Evolutionary conservation across 805 yeast genomes (phyloP).

Genomic region (Monosporozyma unispora): DNA sequence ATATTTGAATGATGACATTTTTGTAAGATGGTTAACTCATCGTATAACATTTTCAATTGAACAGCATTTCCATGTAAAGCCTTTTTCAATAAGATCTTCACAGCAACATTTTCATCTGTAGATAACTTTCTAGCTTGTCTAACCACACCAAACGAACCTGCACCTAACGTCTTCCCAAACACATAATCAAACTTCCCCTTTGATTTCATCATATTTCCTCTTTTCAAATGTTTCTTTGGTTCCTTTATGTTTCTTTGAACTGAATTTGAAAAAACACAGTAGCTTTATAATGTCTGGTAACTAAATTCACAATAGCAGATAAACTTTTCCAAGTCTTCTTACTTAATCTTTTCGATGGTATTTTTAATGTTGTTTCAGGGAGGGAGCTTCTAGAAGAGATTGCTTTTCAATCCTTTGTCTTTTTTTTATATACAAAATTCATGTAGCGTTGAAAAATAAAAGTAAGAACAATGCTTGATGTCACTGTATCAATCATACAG

Average conservation of each 20-base stretch:
- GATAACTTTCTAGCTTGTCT: constrained; percentile 53
- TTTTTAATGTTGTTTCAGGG: not conserved
- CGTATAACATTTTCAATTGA: constrained; percentile 51
- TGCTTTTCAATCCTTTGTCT: not conserved
- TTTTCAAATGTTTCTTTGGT: not conserved
- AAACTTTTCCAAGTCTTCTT: not conserved
- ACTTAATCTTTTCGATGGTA: not conserved
- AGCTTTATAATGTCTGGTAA: not conserved
- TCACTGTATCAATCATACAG: too few species aligned
- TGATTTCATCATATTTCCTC: constrained; percentile 10
- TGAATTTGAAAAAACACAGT: not conserved
- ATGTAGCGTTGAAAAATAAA: not conserved
- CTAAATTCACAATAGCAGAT: not conserved
- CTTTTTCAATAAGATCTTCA: constrained; percentile 80
- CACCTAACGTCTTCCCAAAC: constrained; percentile 81
- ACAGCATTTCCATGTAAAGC: constrained; percentile 68
- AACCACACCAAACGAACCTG: constrained; percentile 92
- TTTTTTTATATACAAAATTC: not conserved
- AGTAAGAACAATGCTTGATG: not conserved
- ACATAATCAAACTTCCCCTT: constrained; percentile 53
- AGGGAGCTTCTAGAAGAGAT: not conserved
- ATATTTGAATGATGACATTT: constrained; percentile 73
- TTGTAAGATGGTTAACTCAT: constrained; percentile 64
- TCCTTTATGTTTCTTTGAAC: not conserved
- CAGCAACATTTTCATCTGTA: constrained; percentile 71